Evolutionary conservation across 2,329 filamentous ascomycete genomes (phyloP).

Genomic region (Graphiopsis chlorocephala): DNA sequence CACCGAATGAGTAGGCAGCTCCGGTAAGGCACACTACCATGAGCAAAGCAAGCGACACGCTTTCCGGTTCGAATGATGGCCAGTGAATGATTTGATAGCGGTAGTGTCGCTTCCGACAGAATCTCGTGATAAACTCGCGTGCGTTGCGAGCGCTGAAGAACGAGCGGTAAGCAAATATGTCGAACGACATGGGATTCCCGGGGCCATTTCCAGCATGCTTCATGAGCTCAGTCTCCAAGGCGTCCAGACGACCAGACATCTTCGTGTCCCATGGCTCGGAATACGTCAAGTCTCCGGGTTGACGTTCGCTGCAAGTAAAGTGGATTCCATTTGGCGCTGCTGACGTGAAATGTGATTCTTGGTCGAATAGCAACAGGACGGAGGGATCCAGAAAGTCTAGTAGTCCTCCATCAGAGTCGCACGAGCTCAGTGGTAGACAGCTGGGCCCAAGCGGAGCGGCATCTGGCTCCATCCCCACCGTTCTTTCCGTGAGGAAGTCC

Average conservation of each 20-base stretch:
- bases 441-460: neutral
- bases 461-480: constrained; percentile 10
- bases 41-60: constrained; percentile 7
- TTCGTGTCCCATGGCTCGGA: neutral
- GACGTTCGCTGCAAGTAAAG: neutral
- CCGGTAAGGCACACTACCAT: constrained; percentile 15
- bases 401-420: neutral
- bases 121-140: constrained; percentile 1
- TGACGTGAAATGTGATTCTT: neutral
- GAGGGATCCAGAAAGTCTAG: constrained; percentile 1
- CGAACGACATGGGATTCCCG: neutral
- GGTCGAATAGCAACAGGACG: neutral
- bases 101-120: constrained; percentile 17
- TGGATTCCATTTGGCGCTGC: too few species aligned
- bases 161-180: neutral
- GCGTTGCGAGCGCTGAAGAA: constrained; percentile 7
- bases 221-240: neutral
- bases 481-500: constrained; percentile 14
- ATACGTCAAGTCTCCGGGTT: neutral
- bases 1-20: constrained; percentile 3
- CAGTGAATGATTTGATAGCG: constrained; percentile 18
- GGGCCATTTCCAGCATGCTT: neutral
- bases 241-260: neutral
- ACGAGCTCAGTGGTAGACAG: neutral
- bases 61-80: constrained; percentile 5